A percentile compares a stretch with the other conserved stretches of the same genome.
phyloP scores from a whole-genome alignment of 1,284 basidiomycete species.

The Ustilago hordei region DNA sequence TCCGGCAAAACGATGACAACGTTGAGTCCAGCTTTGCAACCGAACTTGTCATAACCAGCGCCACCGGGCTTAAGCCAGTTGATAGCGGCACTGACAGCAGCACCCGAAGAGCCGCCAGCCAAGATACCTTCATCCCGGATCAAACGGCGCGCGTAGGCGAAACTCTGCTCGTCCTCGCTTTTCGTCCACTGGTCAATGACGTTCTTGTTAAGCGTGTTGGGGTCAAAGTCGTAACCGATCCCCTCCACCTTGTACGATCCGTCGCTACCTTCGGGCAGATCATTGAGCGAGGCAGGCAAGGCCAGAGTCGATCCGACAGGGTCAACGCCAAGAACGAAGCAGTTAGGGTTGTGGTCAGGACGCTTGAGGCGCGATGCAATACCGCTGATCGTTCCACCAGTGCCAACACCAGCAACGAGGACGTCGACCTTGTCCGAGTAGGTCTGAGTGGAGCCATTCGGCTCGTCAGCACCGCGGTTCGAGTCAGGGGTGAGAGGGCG shows the following conservation, averaged over 20 bases:
- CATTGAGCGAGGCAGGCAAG: slow-evolving; percentile 77
- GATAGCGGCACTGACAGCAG: slow-evolving; percentile 82
- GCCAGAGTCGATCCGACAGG: slow-evolving; percentile 93
- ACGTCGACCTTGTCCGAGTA: slow-evolving; percentile 76
- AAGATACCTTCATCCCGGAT: slow-evolving; percentile 89
- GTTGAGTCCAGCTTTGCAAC: slow-evolving; percentile 80
- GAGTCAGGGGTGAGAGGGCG: slow-evolving; percentile 54
- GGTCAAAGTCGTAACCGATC: slow-evolving; percentile 76
- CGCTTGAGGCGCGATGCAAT: slow-evolving; percentile 80
- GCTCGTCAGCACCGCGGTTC: slow-evolving; percentile 47
- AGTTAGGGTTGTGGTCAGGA: slow-evolving; percentile 58
- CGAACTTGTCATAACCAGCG: slow-evolving; percentile 76
- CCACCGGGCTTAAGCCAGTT: slow-evolving; percentile 78
- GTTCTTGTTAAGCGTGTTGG: slow-evolving; percentile 59
- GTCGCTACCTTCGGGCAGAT: slow-evolving; percentile 73
- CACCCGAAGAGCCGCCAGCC: slow-evolving; percentile 91
- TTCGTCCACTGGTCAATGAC: slow-evolving; percentile 79
- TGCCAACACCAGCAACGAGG: slow-evolving; percentile 89
- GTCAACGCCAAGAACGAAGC: slow-evolving; percentile 83
- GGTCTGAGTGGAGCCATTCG: slow-evolving; percentile 25
- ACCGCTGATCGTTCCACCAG: slow-evolving; percentile 93
- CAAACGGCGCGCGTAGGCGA: slow-evolving; percentile 79
- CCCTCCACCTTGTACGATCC: slow-evolving; percentile 86
- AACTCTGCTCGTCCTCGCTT: slow-evolving; percentile 83
- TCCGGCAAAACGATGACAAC: slow-evolving; percentile 91